Evolutionary conservation across 2,329 filamentous ascomycete genomes (phyloP), one percentile per base, ranked within the genome.

Genomic region (Hymenotorrendiella dingleyae): DNA sequence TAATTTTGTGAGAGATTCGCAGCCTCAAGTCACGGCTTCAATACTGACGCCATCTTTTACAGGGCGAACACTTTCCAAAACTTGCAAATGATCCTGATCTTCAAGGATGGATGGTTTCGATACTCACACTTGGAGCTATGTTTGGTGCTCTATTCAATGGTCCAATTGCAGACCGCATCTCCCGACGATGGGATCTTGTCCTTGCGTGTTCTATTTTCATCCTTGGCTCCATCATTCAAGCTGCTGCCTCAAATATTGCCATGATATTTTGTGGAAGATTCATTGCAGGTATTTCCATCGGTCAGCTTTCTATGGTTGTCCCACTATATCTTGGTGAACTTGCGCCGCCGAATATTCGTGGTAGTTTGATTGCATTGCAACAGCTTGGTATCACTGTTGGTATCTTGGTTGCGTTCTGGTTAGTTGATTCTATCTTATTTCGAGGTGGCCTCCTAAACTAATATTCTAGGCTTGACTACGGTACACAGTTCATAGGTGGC

Each of bases 111-210:
- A 43, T 49, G 36, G 40, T 46, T 9, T 27, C 40, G 9, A 40
- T 43, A n/a, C 36, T 50, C 16, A 40, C 39, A n/a, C 32, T 43
- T 12, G 41, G 47, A 20, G 44, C 41, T 14, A 87, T 83, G 83
- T 61, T 86, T n/a, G 84, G 84, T 27, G 77, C 81, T 0, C 62
- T 89, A 3, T 69, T 82, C 36, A 83, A 77, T 2, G 80, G 82
- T 1, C 81, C 82, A 53, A 60, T 87, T 7, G 83, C 82, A 16
- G 83, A 88, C 55, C 68, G 72, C 4, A 62, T 83, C 43, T 83
- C 79, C 3, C 71, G 84, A 30, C 85, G 86, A 60, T 80, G 81
- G 50, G 73, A 76, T 12, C 78, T 86, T 40, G 64, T 87, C 11
- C 69, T 85, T 26, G 80, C 80, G 9, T 76, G 75, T 2, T 57